A percentile compares a stretch with the other conserved stretches of the same genome.
Conservation (phyloP, 441 rosid genomes). For the Corymbia citriodora region DNA sequence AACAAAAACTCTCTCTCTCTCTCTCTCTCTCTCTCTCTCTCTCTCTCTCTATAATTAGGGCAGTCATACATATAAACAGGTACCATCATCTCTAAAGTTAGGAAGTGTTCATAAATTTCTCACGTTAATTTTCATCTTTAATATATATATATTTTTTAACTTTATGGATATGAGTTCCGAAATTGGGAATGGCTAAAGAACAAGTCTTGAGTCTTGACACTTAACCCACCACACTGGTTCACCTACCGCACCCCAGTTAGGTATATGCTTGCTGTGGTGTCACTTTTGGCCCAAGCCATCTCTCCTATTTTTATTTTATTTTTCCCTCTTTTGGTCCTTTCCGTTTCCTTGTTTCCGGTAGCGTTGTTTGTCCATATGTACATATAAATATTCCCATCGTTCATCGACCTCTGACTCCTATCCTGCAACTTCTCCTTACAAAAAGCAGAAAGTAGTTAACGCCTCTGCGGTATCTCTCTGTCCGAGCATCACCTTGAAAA, state of each 20-base stretch:
- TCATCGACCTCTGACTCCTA: not conserved
- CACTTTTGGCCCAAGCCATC: not conserved
- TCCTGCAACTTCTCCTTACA: not conserved
- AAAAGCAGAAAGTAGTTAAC: not conserved
- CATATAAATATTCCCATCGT: not conserved
- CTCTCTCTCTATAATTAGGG: too few relatives aligned
- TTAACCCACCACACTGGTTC: not conserved
- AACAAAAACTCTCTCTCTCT: too few relatives aligned
- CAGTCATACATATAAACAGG: too few relatives aligned
- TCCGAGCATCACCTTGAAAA: not conserved
- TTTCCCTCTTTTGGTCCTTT: not conserved
- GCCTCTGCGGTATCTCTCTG: not conserved
- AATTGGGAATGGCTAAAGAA: not conserved
- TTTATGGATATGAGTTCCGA: not conserved
- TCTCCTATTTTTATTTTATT: not conserved
- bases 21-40: too few relatives aligned
- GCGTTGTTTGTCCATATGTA: not conserved
- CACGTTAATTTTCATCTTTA: too few relatives aligned
- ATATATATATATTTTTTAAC: too few relatives aligned
- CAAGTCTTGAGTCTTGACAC: not conserved
- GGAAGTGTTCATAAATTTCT: too few relatives aligned
- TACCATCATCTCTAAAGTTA: too few relatives aligned
- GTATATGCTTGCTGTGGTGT: not conserved
- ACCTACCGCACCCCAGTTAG: constrained; percentile 9
- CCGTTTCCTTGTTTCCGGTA: not conserved